phyloP scores from a whole-genome alignment of 2,329 filamentous ascomycete species.

The Phaeomoniella chlamydospora region DNA sequence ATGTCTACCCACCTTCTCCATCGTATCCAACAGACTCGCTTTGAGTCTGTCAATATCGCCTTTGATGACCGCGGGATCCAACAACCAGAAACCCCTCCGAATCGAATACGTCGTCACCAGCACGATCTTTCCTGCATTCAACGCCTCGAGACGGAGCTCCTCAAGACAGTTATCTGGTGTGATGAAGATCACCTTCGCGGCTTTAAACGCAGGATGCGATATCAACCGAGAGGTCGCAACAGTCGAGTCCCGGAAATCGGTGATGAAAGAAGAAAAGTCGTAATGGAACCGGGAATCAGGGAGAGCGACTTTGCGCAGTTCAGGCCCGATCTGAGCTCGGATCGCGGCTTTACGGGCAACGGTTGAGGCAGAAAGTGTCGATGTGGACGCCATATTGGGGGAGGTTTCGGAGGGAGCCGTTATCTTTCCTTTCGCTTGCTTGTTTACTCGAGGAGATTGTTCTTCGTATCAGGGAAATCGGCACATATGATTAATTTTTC shows the following conservation, averaged over 20 bases:
- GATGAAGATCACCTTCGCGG: constrained; percentile 20
- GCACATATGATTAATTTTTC: no score
- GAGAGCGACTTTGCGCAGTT: constrained; percentile 21
- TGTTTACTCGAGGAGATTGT: no score
- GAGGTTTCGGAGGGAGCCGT: no score
- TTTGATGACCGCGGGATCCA: constrained; percentile 20
- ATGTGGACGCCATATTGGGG: no score
- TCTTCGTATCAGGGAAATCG: no score
- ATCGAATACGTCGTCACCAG: constrained; percentile 27
- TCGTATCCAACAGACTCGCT: constrained; percentile 24
- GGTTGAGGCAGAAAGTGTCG: no score
- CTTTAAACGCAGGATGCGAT: constrained; percentile 17
- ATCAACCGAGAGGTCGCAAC: constrained; percentile 17
- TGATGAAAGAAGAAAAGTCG: constrained; percentile 27
- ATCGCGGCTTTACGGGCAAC: constrained; percentile 4
- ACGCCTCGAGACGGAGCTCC: constrained; percentile 19
- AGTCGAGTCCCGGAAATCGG: constrained; percentile 25
- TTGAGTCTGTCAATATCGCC: constrained; percentile 16
- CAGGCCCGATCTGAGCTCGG: constrained; percentile 15
- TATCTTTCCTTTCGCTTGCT: no score
- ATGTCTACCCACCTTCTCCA: constrained; percentile 24
- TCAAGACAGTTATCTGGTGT: constrained; percentile 31
- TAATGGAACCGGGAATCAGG: constrained; percentile 29
- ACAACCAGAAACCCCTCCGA: constrained; percentile 24
- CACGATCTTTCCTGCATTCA: constrained; percentile 25